Evolutionary conservation across 306 rosid species (phyloP), one percentile per base, ranked within the genome.

Genomic region (Comarum palustre): DNA sequence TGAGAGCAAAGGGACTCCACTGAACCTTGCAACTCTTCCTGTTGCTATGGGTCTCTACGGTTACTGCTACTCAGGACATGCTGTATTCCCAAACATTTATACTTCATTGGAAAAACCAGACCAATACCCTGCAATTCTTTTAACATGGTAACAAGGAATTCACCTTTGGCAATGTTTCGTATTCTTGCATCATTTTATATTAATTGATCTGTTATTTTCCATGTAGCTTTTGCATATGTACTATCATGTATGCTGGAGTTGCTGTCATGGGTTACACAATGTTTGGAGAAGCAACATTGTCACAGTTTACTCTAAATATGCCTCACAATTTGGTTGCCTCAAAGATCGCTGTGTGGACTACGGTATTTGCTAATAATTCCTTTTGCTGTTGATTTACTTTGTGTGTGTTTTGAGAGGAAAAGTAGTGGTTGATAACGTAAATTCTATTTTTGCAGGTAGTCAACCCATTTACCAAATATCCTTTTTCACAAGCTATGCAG

Each of bases 391-490:
- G 22, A 70, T 11, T 57, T 42, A 16, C 29, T 5, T 5, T 39
- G 11, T 25, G 43, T 24, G 5, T 57, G 14, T 27, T 39, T 8
- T 3, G 66, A 24, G 63, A 55, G n/a, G 31, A 71, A 17, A 57
- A 9, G 13, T 61, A 59, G 66, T 19, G 42, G 41, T 59, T 19
- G 71, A 39, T 36, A 66, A 75, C 34, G 14, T 43, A 12, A 17
- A 50, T 0, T 32, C 62, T 77, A 69, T 70, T 79, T 78, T 78
- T 81, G 90, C 99, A 95, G 99, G 97, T 95, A 31, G 97, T 95
- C 75, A 95, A 95, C 77, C 99, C 99, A 55, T 88, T 95, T 61
- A 91, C 99, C 80, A 95, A 95, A 90, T 95, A 93, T 93, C 98
- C 98, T 93, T 92, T 82, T 51, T 69, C 32, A 31, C 69, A 66